Evolutionary conservation across 2,329 filamentous ascomycete species (phyloP), one percentile per base, ranked within the genome.

Genomic region (Beauveria rudraprayagi): DNA sequence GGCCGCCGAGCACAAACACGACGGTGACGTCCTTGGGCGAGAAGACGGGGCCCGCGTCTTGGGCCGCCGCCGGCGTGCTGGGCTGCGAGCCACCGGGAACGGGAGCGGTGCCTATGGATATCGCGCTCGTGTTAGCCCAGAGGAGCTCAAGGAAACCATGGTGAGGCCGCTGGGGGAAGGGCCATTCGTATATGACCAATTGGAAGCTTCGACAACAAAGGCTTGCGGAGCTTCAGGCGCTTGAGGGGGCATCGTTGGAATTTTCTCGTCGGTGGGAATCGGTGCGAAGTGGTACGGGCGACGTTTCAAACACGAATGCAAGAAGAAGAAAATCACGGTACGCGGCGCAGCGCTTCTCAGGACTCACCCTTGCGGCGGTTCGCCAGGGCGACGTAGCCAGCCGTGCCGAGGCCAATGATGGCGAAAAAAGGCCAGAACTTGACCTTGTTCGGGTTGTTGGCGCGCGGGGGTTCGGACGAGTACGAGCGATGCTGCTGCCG

Each of bases 1-100:
- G 94, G 2, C 94, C 94, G 74, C 93, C 93, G 64, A 99, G 91
- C 65, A 97, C 91, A 79, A 96, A 97, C 75, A 99, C 79, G 62
- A 97, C 92, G n/a, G 91, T 94, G 37, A 95, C 90, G 63, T 92
- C 81, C 61, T 84, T 70, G 55, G 88, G 78, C 62, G 84, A 87
- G 82, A 96, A 97, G 70, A 85, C 85, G 5, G 92, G 63, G 75
- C 74, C 70, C 77, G 76, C 69, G 72, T 73, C 67, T 70, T 73
- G 68, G 73, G 74, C 65, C 73, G 73, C 65, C 67, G n/a, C 10
- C 7, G 74, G 68, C 66, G 71, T 66, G 62, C 70, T 66, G 65
- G 73, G 68, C 40, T 76, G 70, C 76, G 78, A 79, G 47, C 77
- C 75, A 72, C 67, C 68, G 64, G 48, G 46, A 22, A 26, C 47